phyloP scores from a whole-genome alignment of 306 rosid genomes.

The Begonia peltatifolia region DNA sequence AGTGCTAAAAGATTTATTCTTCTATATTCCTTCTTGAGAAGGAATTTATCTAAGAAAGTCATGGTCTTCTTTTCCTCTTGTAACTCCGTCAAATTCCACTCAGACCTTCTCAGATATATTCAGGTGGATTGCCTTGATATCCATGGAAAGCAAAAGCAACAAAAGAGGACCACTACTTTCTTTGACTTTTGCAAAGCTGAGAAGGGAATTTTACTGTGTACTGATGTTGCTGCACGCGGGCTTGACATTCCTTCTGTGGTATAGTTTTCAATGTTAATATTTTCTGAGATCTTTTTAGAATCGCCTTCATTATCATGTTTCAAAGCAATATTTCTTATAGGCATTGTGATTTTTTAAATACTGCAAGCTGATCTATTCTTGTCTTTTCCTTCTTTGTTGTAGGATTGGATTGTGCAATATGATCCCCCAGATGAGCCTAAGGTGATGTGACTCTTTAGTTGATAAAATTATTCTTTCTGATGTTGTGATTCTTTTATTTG shows the following conservation, averaged over 20 bases:
- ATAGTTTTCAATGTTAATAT: conserved; percentile 6
- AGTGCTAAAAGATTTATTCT: conserved; percentile 67
- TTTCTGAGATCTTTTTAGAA: background rate
- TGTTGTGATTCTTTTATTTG: background rate
- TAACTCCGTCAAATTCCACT: conserved; percentile 80
- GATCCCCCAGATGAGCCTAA: conserved; percentile 99
- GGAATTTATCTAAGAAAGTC: conserved; percentile 59
- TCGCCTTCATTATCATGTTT: background rate
- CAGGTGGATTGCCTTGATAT: conserved; percentile 65
- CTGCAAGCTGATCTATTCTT: background rate
- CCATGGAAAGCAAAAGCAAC: conserved; percentile 94
- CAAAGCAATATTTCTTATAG: too few species aligned
- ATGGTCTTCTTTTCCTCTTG: conserved; percentile 99
- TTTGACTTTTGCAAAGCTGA: conserved; percentile 77
- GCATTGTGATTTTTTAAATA: background rate
- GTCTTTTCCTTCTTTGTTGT: conserved; percentile 14
- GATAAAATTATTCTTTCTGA: background rate
- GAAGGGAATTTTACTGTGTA: conserved; percentile 83
- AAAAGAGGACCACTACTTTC: conserved; percentile 59
- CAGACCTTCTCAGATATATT: conserved; percentile 64
- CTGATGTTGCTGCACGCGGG: conserved; percentile 98
- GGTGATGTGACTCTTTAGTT: conserved; percentile 19
- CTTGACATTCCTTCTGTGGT: conserved; percentile 88
- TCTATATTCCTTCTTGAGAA: conserved; percentile 71
- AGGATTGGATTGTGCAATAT: conserved; percentile 99